phyloP scores from a whole-genome alignment of 1,139 yeast species.

The Yamadazyma atlantica region DNA sequence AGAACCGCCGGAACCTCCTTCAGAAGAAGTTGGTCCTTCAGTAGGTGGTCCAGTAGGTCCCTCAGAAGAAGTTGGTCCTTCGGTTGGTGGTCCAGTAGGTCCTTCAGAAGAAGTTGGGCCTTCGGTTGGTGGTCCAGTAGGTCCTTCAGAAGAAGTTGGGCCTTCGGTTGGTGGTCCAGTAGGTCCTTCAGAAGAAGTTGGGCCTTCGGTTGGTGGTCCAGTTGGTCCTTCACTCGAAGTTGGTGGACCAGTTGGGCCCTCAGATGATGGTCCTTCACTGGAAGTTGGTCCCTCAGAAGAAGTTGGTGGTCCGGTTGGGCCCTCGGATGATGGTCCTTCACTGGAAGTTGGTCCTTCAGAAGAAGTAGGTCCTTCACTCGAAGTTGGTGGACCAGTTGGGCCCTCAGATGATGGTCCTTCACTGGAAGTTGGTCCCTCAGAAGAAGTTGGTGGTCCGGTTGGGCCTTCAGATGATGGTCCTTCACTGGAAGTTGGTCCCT shows the following conservation, averaged over 20 bases:
- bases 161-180: no score
- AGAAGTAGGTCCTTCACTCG: neutral
- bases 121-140: conserved; percentile 2
- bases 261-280: conserved; percentile 1
- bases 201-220: conserved; percentile 3
- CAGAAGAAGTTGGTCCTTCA: neutral
- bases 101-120: conserved; percentile 5
- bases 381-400: neutral
- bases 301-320: conserved; percentile 1
- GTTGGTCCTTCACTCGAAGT: neutral
- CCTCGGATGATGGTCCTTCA: neutral
- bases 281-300: conserved; percentile 4
- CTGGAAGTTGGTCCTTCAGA: neutral
- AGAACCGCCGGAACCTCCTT: neutral
- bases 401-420: neutral
- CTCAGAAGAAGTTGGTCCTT: neutral
- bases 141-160: conserved; percentile 2
- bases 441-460: conserved; percentile 3
- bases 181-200: conserved; percentile 1
- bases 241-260: neutral
- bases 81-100: no score
- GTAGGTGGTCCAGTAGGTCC: neutral
- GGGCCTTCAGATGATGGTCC: neutral
- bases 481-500: neutral
- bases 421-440: conserved; percentile 3